Conservation (phyloP, 352 stramenopile species). For the Globisporangium cystogenes region DNA sequence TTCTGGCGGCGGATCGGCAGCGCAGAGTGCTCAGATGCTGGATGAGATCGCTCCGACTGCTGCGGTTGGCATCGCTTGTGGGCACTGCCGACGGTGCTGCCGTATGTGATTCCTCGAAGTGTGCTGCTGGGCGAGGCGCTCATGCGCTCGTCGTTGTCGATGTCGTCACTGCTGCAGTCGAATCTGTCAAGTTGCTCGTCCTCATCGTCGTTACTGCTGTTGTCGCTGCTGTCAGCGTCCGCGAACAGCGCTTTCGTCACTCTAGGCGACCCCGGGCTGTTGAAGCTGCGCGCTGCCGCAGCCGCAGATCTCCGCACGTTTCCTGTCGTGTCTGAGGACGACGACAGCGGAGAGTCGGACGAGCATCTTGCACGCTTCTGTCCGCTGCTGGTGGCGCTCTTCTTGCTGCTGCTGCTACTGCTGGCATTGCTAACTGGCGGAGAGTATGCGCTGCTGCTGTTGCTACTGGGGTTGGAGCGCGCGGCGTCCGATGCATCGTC, state of each 20-base stretch:
- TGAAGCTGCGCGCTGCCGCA: neutral
- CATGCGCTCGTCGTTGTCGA: neutral
- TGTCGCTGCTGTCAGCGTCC: slow-evolving; percentile 18
- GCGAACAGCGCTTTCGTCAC: slow-evolving; percentile 28
- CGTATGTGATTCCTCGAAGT: no score
- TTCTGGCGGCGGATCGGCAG: no score
- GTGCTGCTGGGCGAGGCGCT: neutral
- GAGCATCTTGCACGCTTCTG: slow-evolving; percentile 10
- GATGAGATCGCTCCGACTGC: no score
- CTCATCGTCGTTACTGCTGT: slow-evolving; percentile 21
- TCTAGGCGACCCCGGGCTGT: slow-evolving; percentile 8
- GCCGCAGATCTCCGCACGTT: slow-evolving; percentile 1
- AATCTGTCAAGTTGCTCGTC: neutral
- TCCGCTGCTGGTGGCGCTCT: slow-evolving; percentile 4
- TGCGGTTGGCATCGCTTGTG: no score
- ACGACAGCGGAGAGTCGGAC: neutral
- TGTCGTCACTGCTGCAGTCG: neutral
- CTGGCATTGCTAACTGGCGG: neutral
- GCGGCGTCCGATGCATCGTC: neutral
- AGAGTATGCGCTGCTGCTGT: slow-evolving; percentile 1
- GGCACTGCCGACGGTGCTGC: no score
- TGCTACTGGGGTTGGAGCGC: neutral
- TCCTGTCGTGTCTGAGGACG: neutral
- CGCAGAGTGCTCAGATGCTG: no score
- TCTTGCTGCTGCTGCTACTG: slow-evolving; percentile 7